Evolutionary conservation across 108 stramenopile genomes (phyloP).

Genomic region (Cylindrotheca fusiformis): DNA sequence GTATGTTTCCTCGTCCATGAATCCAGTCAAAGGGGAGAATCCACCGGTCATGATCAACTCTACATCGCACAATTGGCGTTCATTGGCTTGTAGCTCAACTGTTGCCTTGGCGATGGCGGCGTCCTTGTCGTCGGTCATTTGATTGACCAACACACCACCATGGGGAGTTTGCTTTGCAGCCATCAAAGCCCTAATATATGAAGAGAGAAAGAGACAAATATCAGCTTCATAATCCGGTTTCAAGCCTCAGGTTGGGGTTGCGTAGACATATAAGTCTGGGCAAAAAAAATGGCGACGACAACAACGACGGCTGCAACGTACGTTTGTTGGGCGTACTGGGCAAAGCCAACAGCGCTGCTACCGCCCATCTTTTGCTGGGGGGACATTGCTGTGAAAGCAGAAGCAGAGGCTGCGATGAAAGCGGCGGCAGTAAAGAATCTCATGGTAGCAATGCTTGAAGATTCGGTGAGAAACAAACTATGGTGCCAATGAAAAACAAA

Average conservation of each 20-base stretch:
- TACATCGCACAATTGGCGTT: slow-evolving; percentile 97
- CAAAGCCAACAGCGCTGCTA: not conserved
- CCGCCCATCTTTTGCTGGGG: slow-evolving; percentile 7
- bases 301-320: slow-evolving; percentile 11
- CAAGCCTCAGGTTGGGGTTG: too few species aligned
- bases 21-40: slow-evolving; percentile 96
- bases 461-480: too few species aligned
- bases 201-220: not conserved
- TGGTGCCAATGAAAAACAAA: too few species aligned
- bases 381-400: slow-evolving; percentile 28
- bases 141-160: slow-evolving; percentile 92
- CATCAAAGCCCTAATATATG: slow-evolving; percentile 45
- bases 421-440: slow-evolving; percentile 25
- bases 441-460: too few species aligned
- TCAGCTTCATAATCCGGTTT: too few species aligned
- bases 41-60: slow-evolving; percentile 98
- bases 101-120: slow-evolving; percentile 90
- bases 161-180: slow-evolving; percentile 89
- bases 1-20: slow-evolving; percentile 96
- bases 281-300: not conserved
- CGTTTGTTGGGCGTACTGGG: slow-evolving; percentile 14
- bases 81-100: slow-evolving; percentile 77
- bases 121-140: slow-evolving; percentile 88
- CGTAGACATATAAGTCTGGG: too few species aligned
- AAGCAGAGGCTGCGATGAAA: slow-evolving; percentile 22